These are phyloP conservation scores for Rhodotorula sp. DNA, from an alignment of 1,284 basidiomycete species.

Conservation along the genomic window DNA sequence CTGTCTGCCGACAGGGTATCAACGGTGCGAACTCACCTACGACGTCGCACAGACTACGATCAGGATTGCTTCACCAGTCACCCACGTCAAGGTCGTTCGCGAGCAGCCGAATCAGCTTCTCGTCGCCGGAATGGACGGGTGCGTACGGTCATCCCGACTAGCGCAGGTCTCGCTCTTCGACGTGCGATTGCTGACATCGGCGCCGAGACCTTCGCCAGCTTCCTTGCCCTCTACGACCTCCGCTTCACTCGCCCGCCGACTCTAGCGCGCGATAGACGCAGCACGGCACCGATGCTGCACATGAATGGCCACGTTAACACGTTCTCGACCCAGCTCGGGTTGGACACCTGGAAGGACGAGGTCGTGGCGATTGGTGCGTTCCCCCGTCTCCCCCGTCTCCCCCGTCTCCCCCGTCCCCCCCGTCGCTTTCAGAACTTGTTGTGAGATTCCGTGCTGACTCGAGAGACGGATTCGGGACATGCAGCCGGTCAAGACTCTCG, in stretches of 20 bases:
- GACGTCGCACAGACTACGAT: background rate
- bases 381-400: too few species aligned
- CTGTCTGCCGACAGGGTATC: too few species aligned
- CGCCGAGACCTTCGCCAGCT: background rate
- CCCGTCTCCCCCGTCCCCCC: too few species aligned
- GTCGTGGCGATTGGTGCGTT: constrained; percentile 22
- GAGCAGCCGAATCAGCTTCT: constrained; percentile 11
- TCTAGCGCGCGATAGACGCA: background rate
- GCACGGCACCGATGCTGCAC: background rate
- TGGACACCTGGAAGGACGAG: constrained; percentile 32
- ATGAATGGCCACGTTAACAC: constrained; percentile 27
- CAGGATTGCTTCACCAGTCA: constrained; percentile 15
- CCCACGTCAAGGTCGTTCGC: constrained; percentile 12
- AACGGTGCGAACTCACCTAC: background rate
- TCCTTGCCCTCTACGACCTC: constrained; percentile 24
- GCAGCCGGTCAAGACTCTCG: constrained; percentile 30
- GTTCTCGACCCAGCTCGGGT: constrained; percentile 16
- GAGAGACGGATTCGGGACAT: background rate
- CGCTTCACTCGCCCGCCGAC: constrained; percentile 13
- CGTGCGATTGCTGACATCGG: background rate
- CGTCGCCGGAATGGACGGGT: constrained; percentile 30
- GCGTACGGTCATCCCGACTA: background rate
- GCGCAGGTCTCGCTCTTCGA: too few species aligned
- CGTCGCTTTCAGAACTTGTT: too few species aligned
- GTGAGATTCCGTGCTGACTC: background rate